Evolutionary conservation across 805 yeast species (phyloP), one percentile per base, ranked within the genome.

Genomic region (Candida michaelii): DNA sequence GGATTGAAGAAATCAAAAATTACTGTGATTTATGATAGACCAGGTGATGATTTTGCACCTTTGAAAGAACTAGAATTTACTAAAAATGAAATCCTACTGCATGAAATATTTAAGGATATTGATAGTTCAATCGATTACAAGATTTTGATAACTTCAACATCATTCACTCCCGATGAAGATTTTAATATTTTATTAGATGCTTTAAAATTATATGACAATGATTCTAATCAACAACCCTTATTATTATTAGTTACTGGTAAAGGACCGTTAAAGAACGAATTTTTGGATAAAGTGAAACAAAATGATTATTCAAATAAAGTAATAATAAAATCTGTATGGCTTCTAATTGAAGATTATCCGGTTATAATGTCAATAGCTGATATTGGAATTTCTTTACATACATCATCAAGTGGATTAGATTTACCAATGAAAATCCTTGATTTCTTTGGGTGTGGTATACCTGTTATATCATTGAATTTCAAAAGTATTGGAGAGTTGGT

Each of bases 401-500:
- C 83, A 3, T 90, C 98, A 0, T 85, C 95, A 34, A 85, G 96
- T 35, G 99, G 99, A 0, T 73, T 86, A 43, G 99, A 93, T 56
- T 72, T 93, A 44, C 99, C 99, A 1, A 93, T 93, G 99, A 93
- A 93, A 62, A 86, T 93, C 27, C 83, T 91, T 5, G 99, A 93
- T 56, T 81, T 91, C 77, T 90, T 91, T 69, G 99, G 99, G 0
- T 86, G 93, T 49, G 98, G 98, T 0, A 68, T 93, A 10, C 99
- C 99, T 1, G 97, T 89, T 0, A 69, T 90, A 2, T 79, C 96
- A 0, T 69, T 90, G 44, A 68, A 73, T 27, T 93, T 88, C 59
- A 80, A 84, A 0, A 91, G 96, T 1, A 73, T 91, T 11, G 69
- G 70, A 5, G 99, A 93, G 59, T 67, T 93, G 33, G 91, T 93